These are phyloP conservation scores for Eleusine coracana DNA, from an alignment of 176 grass and related monocot species.

Conservation along the genomic window DNA sequence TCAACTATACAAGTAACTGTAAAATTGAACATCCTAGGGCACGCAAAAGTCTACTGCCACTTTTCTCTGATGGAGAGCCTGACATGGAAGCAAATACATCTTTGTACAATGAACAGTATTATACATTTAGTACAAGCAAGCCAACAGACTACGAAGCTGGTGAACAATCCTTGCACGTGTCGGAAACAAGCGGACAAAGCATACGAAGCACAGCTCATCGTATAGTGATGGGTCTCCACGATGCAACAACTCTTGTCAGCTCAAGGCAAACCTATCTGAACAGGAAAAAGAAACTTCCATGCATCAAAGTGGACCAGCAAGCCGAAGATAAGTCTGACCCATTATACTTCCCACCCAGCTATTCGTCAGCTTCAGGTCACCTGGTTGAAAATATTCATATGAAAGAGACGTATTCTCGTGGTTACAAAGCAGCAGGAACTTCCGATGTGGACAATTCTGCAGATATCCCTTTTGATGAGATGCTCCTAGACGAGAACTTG, in stretches of 20 bases:
- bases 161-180: background rate
- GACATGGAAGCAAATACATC: slow-evolving; percentile 10
- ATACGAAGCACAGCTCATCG: slow-evolving; percentile 48
- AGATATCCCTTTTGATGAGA: slow-evolving; percentile 21
- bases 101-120: slow-evolving; percentile 22
- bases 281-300: slow-evolving; percentile 32
- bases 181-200: slow-evolving; percentile 40
- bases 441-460: slow-evolving; percentile 5
- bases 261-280: slow-evolving; percentile 24
- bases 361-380: slow-evolving; percentile 25
- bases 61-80: slow-evolving; percentile 36
- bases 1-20: slow-evolving; percentile 23
- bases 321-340: slow-evolving; percentile 33
- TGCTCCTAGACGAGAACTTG: slow-evolving; percentile 36
- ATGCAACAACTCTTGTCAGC: slow-evolving; percentile 29
- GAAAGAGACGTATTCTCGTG: slow-evolving; percentile 35
- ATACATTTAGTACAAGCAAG: slow-evolving; percentile 33
- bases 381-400: slow-evolving; percentile 37
- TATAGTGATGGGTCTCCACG: slow-evolving; percentile 47
- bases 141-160: background rate
- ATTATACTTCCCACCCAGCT: slow-evolving; percentile 33
- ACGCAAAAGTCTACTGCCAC: slow-evolving; percentile 54
- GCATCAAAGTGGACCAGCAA: slow-evolving; percentile 21
- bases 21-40: slow-evolving; percentile 25
- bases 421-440: slow-evolving; percentile 7